Evolutionary conservation across 2,329 filamentous ascomycete genomes (phyloP).

Genomic region (Karstenula rhodostoma): DNA sequence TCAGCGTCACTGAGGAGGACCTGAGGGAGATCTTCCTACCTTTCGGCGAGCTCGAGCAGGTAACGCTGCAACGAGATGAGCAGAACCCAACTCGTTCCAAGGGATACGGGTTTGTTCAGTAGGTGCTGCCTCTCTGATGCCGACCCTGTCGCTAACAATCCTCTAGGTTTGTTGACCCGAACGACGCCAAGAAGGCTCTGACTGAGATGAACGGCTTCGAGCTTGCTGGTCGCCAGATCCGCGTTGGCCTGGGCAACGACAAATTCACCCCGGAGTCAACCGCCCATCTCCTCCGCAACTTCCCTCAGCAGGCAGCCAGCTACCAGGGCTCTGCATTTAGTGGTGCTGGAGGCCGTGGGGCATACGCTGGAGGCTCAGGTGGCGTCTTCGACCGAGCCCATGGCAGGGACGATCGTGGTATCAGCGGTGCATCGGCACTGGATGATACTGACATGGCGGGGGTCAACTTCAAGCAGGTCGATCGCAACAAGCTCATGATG

Average conservation of each 20-base stretch:
- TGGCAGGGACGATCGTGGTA: constrained; percentile 85
- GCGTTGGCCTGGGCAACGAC: constrained; percentile 99
- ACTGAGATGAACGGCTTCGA: constrained; percentile 99
- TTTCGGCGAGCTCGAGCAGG: constrained; percentile 96
- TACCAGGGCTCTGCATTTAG: constrained; percentile 93
- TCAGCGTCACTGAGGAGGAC: constrained; percentile 97
- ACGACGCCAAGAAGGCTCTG: constrained; percentile 89
- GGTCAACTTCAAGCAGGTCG: constrained; percentile 99
- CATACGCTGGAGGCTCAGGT: constrained; percentile 74
- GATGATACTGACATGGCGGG: constrained; percentile 98
- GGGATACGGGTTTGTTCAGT: constrained; percentile 99
- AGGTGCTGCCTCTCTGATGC: constrained; percentile 54
- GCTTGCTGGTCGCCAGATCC: constrained; percentile 94
- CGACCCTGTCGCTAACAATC: constrained; percentile 24
- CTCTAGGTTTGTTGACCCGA: constrained; percentile 86
- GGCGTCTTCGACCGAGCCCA: constrained; percentile 89
- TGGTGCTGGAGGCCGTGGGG: constrained; percentile 85
- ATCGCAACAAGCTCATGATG: constrained; percentile 96
- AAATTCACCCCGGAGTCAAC: constrained; percentile 99
- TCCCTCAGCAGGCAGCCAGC: constrained; percentile 69
- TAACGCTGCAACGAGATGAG: constrained; percentile 97
- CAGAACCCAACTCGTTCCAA: constrained; percentile 65
- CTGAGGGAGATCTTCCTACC: constrained; percentile 96
- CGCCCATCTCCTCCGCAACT: constrained; percentile 89
- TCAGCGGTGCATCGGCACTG: constrained; percentile 88